These are phyloP conservation scores for Metschnikowia anglica DNA, from an alignment of 805 yeast species.

Conservation along the genomic window DNA sequence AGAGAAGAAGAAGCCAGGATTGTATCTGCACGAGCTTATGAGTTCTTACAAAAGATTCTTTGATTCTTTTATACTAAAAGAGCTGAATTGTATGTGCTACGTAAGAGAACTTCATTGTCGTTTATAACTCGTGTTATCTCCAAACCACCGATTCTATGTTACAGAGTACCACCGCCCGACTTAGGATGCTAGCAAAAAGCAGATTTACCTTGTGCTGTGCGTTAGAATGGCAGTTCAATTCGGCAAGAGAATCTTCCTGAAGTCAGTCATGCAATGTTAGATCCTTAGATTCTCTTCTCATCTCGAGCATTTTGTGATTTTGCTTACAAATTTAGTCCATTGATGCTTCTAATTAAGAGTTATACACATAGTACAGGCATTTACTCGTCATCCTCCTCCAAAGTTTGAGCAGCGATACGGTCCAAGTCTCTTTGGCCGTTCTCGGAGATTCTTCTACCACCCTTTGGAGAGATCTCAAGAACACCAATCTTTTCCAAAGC, in stretches of 20 bases:
- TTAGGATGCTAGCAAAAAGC: no score
- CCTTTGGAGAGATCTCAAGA: slow-evolving; percentile 92
- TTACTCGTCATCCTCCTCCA: slow-evolving; percentile 75
- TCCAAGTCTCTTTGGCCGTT: slow-evolving; percentile 99
- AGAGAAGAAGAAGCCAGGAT: slow-evolving; percentile 23
- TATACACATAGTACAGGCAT: slow-evolving; percentile 19
- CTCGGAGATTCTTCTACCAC: slow-evolving; percentile 99
- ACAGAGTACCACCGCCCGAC: no score
- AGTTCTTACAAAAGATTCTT: slow-evolving; percentile 3
- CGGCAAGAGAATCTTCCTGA: no score
- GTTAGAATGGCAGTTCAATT: no score
- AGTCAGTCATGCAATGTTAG: no score
- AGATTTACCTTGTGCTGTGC: no score
- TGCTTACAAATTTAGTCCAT: no score
- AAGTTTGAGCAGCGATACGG: slow-evolving; percentile 99
- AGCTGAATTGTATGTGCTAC: not conserved
- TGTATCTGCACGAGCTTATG: slow-evolving; percentile 3
- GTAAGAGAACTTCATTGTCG: no score
- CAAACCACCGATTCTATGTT: no score
- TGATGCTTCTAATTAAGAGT: slow-evolving; percentile 21
- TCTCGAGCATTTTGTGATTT: no score
- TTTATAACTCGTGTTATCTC: no score
- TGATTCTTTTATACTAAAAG: not conserved
- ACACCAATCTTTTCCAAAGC: slow-evolving; percentile 98
- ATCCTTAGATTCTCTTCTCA: no score